Base-by-base conservation (phyloP, 805 yeast genomes). In the Candida yuanshanica region DNA sequence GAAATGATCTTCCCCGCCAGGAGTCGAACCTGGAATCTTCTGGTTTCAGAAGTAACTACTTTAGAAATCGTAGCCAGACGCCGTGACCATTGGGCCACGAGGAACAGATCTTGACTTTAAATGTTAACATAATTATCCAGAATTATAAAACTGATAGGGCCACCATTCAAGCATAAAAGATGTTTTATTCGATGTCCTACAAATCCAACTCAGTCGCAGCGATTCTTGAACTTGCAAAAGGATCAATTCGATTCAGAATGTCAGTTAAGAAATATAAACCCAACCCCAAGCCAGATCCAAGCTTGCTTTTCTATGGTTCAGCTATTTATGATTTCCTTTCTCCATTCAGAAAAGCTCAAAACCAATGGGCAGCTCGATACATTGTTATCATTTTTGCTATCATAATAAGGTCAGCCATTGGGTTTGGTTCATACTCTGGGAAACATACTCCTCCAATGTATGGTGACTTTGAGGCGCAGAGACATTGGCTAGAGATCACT, bases 381-480 rank as follows among this genome's bases (percentile, higher is more conserved):
- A 77, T 87, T 35, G 75, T 85, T 20, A 70, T 85, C 4, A 63
- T 85, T 37, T 75, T 85, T 45, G 87, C 95, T 2, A 60, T 90
- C 5, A 76, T 91, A 10, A 72, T 89, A 3, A 71, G 95, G 48
- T 74, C 86, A 39, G 95, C 95, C 1, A 81, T 91, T 18, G 96
- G 96, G 0, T 67, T 90, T 27, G 99, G 98, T 1, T 74, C 88
- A 5, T 90, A 78, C 56, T 87, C 95, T 18, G 99, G 99, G 0
- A 59, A 62, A 46, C 64, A 64, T 8, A 65, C 70, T 2, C 79
- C 84, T 8, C 98, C 98, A 5, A 77, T 87, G 77, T 79, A 69
- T 66, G 99, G 99, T 7, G 99, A 93, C 59, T 91, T 93, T 56
- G 99, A 93, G 61, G 98, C 98, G 0, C 99, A 93, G 61, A 75